Percentiles rank a stretch among this genome's conserved stretches.
These are phyloP conservation scores for Casuarina glauca DNA, from an alignment of 306 rosid species.

Conservation along the genomic window DNA sequence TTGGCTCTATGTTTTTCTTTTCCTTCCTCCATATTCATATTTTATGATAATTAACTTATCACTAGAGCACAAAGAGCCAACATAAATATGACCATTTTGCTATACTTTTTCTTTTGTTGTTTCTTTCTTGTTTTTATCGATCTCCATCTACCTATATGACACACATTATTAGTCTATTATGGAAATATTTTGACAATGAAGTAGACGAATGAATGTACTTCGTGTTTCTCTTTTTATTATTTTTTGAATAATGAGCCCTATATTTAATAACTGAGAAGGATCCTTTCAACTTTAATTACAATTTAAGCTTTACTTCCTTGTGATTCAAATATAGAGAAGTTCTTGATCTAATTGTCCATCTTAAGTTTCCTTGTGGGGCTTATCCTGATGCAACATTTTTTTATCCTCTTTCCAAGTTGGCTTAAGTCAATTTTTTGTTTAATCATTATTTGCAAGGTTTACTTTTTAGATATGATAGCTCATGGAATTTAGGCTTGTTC, in stretches of 20 bases:
- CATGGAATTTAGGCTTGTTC: too few relatives aligned
- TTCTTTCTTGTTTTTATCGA: not conserved
- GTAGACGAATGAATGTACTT: not conserved
- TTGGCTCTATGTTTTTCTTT: too few relatives aligned
- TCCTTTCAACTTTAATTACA: not conserved
- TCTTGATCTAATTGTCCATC: not conserved
- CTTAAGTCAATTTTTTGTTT: slow-evolving; percentile 16
- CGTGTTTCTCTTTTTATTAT: not conserved
- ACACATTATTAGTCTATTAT: not conserved
- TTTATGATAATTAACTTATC: not conserved
- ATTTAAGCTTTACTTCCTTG: not conserved
- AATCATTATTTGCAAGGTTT: slow-evolving; percentile 48
- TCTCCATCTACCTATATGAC: not conserved
- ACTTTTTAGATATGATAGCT: slow-evolving; percentile 37
- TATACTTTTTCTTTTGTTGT: not conserved
- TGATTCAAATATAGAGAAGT: not conserved
- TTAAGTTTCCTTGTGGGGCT: not conserved
- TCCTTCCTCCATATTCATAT: too few relatives aligned
- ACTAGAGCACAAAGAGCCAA: not conserved
- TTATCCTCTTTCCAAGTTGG: slow-evolving; percentile 2
- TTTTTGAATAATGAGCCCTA: not conserved
- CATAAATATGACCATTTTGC: not conserved
- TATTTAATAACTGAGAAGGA: slow-evolving; percentile 2
- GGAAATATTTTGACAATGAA: not conserved
- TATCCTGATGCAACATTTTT: not conserved